These are phyloP conservation scores for Fusarium acutatum DNA, from an alignment of 2,329 filamentous ascomycete species.

Conservation along the genomic window DNA sequence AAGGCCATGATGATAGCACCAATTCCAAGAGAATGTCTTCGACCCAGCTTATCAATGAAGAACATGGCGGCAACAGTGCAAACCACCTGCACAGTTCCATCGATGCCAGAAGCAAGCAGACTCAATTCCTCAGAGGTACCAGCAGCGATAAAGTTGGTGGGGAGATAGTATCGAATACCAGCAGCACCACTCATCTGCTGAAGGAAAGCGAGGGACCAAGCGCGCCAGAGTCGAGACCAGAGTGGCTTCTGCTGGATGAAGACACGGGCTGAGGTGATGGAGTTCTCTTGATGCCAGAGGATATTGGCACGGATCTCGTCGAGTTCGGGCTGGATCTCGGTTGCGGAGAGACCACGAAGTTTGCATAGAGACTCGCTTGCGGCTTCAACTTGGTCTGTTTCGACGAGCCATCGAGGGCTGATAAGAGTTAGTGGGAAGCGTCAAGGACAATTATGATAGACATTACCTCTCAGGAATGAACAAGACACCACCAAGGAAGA, in stretches of 20 bases:
- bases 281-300: constrained; percentile 15
- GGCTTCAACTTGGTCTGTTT: constrained; percentile 11
- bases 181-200: constrained; percentile 18
- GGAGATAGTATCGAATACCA: constrained; percentile 14
- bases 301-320: constrained; percentile 21
- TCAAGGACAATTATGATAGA: rapidly evolving
- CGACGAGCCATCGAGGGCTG: constrained; percentile 14
- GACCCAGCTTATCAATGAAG: constrained; percentile 17
- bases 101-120: constrained; percentile 6
- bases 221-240: constrained; percentile 14
- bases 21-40: constrained; percentile 7
- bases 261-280: constrained; percentile 6
- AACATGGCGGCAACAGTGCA: constrained; percentile 24
- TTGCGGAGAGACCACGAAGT: neutral
- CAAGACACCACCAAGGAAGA: neutral
- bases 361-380: constrained; percentile 2
- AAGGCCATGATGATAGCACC: constrained; percentile 19
- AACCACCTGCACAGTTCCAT: constrained; percentile 9
- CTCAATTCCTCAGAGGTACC: constrained; percentile 12
- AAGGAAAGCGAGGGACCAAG: constrained; percentile 5
- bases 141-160: constrained; percentile 8
- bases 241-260: constrained; percentile 14
- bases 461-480: constrained; percentile 16
- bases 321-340: constrained; percentile 4
- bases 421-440: rapidly evolving